phyloP scores from a whole-genome alignment of 495 filamentous ascomycete genomes.

The Podospora sp. region DNA sequence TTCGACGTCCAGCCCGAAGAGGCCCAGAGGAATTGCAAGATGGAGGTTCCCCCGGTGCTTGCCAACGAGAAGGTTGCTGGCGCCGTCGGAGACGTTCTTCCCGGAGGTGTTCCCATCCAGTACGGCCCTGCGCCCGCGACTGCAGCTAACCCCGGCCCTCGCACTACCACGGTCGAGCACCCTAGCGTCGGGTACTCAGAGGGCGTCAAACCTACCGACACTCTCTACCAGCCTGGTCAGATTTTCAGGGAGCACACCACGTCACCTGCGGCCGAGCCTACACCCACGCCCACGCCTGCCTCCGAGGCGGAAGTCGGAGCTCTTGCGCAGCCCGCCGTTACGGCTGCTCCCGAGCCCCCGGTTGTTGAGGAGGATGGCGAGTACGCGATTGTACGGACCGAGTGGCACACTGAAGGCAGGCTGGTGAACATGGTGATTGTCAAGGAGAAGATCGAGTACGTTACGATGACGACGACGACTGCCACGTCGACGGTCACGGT shows the following conservation, averaged over 20 bases:
- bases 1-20: slow-evolving; percentile 50
- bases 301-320: slow-evolving; percentile 3
- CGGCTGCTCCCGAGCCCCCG: slow-evolving; percentile 29
- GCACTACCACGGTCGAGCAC: slow-evolving; percentile 20
- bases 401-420: slow-evolving; percentile 44
- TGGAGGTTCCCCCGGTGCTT: slow-evolving; percentile 36
- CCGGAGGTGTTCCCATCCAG: slow-evolving; percentile 43
- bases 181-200: slow-evolving; percentile 30
- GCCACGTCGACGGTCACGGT: slow-evolving; percentile 34
- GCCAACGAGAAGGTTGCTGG: slow-evolving; percentile 39
- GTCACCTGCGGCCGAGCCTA: background rate
- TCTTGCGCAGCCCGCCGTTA: slow-evolving; percentile 27
- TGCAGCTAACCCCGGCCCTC: slow-evolving; percentile 17
- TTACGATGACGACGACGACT: slow-evolving; percentile 41
- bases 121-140: slow-evolving; percentile 42
- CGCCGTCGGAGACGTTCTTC: slow-evolving; percentile 36
- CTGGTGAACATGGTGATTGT: slow-evolving; percentile 48
- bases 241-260: slow-evolving; percentile 30
- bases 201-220: slow-evolving; percentile 20
- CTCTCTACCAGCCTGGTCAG: slow-evolving; percentile 29
- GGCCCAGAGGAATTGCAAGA: slow-evolving; percentile 41
- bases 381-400: slow-evolving; percentile 45
- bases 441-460: slow-evolving; percentile 49
- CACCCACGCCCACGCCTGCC: slow-evolving; percentile 8
- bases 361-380: slow-evolving; percentile 26